phyloP scores from a whole-genome alignment of 2,329 filamentous ascomycete species.

The Exophiala aquamarina region DNA sequence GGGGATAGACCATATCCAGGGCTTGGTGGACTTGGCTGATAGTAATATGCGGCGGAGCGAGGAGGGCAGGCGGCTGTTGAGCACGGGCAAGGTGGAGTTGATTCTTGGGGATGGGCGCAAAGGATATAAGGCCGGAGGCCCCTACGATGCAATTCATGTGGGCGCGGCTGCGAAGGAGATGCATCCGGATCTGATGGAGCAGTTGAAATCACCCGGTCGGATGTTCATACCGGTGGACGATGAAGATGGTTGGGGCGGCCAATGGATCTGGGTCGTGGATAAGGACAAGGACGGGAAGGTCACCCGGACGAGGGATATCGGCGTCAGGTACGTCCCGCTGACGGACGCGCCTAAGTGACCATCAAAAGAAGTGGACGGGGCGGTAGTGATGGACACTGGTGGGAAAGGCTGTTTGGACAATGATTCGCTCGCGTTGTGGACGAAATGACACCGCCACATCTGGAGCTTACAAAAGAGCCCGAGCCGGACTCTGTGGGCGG shows the following conservation, averaged over 20 bases:
- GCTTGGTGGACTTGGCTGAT: conserved; percentile 62
- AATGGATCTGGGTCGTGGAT: conserved; percentile 65
- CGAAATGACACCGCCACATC: no score
- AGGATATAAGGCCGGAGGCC: conserved; percentile 59
- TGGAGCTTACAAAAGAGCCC: no score
- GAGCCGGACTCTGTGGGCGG: no score
- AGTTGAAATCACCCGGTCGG: conserved; percentile 75
- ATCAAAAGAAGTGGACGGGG: not conserved
- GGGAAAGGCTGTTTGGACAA: no score
- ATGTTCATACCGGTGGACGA: conserved; percentile 65
- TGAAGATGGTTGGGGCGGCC: conserved; percentile 38
- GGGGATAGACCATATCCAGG: conserved; percentile 71
- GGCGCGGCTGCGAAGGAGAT: conserved; percentile 78
- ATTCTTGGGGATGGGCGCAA: conserved; percentile 72
- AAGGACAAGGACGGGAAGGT: conserved; percentile 61
- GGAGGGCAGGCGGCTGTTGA: conserved; percentile 61
- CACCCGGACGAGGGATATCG: conserved; percentile 57
- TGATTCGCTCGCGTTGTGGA: no score
- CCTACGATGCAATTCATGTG: conserved; percentile 94
- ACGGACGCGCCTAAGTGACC: conserved; percentile 55
- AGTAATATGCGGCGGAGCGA: conserved; percentile 65
- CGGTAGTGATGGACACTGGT: no score
- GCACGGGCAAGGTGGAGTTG: conserved; percentile 66
- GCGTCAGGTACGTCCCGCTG: conserved; percentile 64
- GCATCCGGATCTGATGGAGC: conserved; percentile 70